Conservation (phyloP, 75 land plant species). For the Pinus taeda region DNA sequence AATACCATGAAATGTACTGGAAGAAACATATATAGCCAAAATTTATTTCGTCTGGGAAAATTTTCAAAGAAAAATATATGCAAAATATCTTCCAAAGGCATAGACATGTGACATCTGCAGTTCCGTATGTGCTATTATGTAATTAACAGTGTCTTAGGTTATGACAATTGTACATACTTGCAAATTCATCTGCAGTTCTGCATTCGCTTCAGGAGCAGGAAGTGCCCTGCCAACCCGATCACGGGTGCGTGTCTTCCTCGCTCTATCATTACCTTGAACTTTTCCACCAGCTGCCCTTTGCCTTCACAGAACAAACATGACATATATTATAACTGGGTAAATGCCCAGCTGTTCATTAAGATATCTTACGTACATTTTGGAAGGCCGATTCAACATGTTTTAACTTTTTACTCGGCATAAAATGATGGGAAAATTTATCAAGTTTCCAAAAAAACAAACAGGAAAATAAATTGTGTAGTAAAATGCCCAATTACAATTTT, state of each 20-base stretch:
- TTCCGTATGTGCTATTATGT: background rate
- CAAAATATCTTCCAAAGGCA: background rate
- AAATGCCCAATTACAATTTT: background rate
- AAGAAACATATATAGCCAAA: background rate
- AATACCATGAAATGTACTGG: background rate
- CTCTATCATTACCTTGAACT: slow-evolving; percentile 34
- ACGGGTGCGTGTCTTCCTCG: slow-evolving; percentile 40
- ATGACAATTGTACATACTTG: slow-evolving; percentile 44
- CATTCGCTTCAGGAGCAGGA: slow-evolving; percentile 88
- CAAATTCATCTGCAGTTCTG: slow-evolving; percentile 69
- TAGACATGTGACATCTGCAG: background rate
- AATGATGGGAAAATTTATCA: background rate
- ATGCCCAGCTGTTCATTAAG: background rate
- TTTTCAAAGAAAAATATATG: background rate
- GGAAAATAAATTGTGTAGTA: background rate
- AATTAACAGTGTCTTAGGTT: background rate
- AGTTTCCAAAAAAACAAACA: background rate
- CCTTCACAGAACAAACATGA: slow-evolving; percentile 21
- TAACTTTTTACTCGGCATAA: background rate
- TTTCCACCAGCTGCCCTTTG: slow-evolving; percentile 48
- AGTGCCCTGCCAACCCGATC: slow-evolving; percentile 58
- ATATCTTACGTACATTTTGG: background rate
- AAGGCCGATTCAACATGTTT: background rate
- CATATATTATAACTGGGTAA: background rate
- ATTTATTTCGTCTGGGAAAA: background rate